These are phyloP conservation scores for Nectriaceae sp. DNA, from an alignment of 2,329 filamentous ascomycete species.

Conservation along the genomic window DNA sequence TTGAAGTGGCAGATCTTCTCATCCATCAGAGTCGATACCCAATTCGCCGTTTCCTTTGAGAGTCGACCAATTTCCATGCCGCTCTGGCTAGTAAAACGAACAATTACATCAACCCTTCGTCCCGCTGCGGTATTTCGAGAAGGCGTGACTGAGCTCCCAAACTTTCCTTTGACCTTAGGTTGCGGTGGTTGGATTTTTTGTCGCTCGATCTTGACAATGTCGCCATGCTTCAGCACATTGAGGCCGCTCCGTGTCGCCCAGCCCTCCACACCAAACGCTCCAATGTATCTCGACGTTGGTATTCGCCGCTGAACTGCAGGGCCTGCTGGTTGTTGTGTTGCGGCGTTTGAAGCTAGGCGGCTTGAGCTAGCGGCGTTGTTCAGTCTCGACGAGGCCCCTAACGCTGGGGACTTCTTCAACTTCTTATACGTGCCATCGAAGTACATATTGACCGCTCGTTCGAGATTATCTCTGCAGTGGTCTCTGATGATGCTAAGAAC, in stretches of 20 bases:
- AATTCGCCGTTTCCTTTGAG: constrained; percentile 82
- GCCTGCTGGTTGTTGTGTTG: constrained; percentile 12
- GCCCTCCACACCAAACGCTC: constrained; percentile 86
- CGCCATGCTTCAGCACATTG: constrained; percentile 76
- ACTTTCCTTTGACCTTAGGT: constrained; percentile 46
- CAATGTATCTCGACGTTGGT: constrained; percentile 69
- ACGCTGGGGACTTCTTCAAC: constrained; percentile 35
- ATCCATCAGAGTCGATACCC: constrained; percentile 91
- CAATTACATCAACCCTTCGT: constrained; percentile 79
- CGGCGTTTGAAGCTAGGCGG: constrained; percentile 7
- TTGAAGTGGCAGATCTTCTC: constrained; percentile 88
- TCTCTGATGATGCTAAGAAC: constrained; percentile 52
- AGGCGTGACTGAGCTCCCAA: constrained; percentile 35
- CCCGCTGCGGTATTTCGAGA: constrained; percentile 49
- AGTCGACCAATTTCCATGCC: constrained; percentile 86
- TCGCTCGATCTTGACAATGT: constrained; percentile 83
- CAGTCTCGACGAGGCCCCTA: constrained; percentile 8
- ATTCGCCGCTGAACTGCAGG: constrained; percentile 27
- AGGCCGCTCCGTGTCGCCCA: constrained; percentile 88
- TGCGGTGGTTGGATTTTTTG: constrained; percentile 67
- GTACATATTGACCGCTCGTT: constrained; percentile 69
- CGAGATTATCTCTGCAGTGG: constrained; percentile 58
- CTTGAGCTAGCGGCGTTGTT: constrained; percentile 7
- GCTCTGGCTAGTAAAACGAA: constrained; percentile 79
- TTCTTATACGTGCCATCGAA: constrained; percentile 69